Base-by-base conservation (phyloP, 345 rosid species). In the Lepidium didymum region DNA sequence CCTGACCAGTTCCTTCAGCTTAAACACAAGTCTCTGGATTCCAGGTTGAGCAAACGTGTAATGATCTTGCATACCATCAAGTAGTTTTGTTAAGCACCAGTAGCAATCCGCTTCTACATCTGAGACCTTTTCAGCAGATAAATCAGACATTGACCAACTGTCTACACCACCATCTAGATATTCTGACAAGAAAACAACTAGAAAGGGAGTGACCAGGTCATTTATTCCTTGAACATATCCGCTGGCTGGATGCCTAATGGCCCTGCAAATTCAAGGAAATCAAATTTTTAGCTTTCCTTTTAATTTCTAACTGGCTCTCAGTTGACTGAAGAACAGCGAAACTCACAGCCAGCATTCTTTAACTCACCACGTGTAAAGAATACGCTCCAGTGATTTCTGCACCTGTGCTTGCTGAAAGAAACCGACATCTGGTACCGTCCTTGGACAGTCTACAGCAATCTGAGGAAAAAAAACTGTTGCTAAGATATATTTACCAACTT, bases 1-100 rank as follows among this genome's bases (percentile, higher is more conserved):
- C 68, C 96, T 81, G 72, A 94, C 96, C 82, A 94, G 63, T 79
- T 94, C 99, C 79, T 89, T 94, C 42, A 94, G 87, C 86, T 89
- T 94, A 83, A 87, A 91, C 75, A 94, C 99, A 80, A 94, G 97
- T 73, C 97, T 89, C 79, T 94, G 99, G 62, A 94, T 94, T 79
- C 99, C 99, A 19, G 99, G 99, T 77, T 94, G 97, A 79, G 99
- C 96, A 86, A 94, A 94, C 43, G 99, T 94, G 84, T 94, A 94
- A 75, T 94, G 97, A 73, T 91, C 99, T 87, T 94, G 99, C 97
- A 94, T 94, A 68, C 97, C 99, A 76, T 94, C 95, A 27, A 94
- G 87, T 67, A 94, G 85, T 81, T 91, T 89, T 59, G 99, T 87
- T 67, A 94, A 85, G 82, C 99, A 91, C 95, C 99, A 87, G 72